A percentile compares a stretch with the other conserved stretches of the same genome.
Conservation (phyloP, 345 rosid genomes). For the Brassica carinata region DNA sequence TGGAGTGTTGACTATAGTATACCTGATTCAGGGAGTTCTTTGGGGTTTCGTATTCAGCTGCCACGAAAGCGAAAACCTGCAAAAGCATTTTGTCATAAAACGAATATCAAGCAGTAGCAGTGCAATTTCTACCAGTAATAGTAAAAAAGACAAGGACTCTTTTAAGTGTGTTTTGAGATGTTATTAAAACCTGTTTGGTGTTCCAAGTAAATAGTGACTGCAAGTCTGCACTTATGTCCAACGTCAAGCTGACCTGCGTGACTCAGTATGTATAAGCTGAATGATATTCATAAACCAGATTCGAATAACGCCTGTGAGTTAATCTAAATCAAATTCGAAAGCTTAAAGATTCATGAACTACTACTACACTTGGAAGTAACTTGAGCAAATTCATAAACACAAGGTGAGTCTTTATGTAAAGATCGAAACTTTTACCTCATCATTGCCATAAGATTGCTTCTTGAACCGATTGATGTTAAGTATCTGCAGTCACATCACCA, state of each 20-base stretch:
- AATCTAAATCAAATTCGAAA: neutral
- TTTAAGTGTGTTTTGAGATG: neutral
- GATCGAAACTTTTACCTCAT: constrained; percentile 59
- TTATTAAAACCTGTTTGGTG: constrained; percentile 78
- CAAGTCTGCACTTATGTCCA: constrained; percentile 86
- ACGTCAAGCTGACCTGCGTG: constrained; percentile 79
- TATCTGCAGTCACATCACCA: constrained; percentile 54
- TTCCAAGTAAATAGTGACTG: constrained; percentile 95
- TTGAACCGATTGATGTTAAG: constrained; percentile 84
- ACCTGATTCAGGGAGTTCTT: constrained; percentile 92
- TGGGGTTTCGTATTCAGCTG: constrained; percentile 86
- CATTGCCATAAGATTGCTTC: constrained; percentile 86
- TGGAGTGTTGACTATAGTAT: constrained; percentile 15
- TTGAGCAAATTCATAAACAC: constrained; percentile 13
- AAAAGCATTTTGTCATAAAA: constrained; percentile 8
- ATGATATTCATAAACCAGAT: neutral
- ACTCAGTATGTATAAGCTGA: neutral
- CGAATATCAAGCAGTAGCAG: neutral
- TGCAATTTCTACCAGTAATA: neutral
- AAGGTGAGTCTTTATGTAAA: neutral
- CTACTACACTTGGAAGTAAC: neutral
- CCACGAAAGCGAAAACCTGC: constrained; percentile 83
- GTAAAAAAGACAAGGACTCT: neutral
- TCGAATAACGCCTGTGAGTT: neutral
- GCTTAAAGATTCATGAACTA: neutral